Evolutionary conservation across 768 basidiomycete species (phyloP).

Genomic region (Scleroderma citrinum): DNA sequence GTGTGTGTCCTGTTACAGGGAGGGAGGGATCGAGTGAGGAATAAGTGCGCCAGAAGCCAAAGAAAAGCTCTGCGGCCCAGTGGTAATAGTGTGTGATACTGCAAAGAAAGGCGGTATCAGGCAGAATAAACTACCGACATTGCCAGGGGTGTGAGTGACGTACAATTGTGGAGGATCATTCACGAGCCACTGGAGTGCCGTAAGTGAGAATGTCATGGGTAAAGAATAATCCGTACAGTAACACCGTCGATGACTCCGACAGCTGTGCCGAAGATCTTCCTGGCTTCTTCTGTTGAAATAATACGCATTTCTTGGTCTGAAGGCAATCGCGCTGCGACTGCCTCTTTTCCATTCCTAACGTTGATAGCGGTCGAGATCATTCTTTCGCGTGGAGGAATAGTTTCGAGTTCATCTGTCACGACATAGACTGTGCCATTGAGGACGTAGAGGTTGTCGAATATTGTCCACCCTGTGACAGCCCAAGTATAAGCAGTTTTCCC

Average conservation of each 20-base stretch:
- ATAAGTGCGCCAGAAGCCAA: constrained; percentile 90
- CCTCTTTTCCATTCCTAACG: constrained; percentile 53
- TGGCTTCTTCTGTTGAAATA: constrained; percentile 63
- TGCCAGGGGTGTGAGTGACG: constrained; percentile 26
- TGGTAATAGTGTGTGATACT: constrained; percentile 93
- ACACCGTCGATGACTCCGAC: constrained; percentile 75
- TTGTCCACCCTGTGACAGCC: constrained; percentile 69
- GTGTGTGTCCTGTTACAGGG: constrained; percentile 55
- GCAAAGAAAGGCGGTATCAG: background rate
- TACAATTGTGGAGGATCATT: constrained; percentile 88
- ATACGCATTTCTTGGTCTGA: constrained; percentile 75
- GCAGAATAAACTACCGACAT: background rate
- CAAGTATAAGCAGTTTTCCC: background rate
- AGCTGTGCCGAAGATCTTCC: constrained; percentile 60
- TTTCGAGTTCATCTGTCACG: constrained; percentile 66
- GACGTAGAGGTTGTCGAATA: constrained; percentile 79
- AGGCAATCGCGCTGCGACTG: constrained; percentile 56
- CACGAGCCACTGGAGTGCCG: constrained; percentile 53
- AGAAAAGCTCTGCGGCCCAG: constrained; percentile 87
- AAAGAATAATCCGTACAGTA: constrained; percentile 41
- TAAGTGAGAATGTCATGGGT: background rate
- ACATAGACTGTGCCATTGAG: constrained; percentile 78
- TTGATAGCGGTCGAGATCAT: constrained; percentile 67
- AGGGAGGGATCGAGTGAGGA: constrained; percentile 74
- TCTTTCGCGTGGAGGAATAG: constrained; percentile 55